Conservation (phyloP, 805 yeast species). For the Kazachstania africana region DNA sequence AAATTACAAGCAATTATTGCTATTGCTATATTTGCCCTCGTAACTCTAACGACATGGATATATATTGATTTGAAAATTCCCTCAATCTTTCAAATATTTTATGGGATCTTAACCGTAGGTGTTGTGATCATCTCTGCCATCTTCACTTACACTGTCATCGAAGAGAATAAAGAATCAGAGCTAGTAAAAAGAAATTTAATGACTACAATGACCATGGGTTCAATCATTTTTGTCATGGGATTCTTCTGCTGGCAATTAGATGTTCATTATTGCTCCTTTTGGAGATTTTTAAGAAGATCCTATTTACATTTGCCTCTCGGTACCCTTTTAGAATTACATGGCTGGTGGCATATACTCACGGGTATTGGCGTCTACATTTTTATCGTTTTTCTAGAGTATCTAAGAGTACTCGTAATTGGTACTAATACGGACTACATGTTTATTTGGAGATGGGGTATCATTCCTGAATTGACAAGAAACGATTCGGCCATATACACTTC, state of each 20-base stretch:
- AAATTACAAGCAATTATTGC: conserved; percentile 24
- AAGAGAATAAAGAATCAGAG: conserved; percentile 38
- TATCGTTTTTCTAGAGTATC: conserved; percentile 64
- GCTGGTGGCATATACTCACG: conserved; percentile 93
- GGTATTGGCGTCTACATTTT: conserved; percentile 83
- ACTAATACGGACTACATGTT: conserved; percentile 44
- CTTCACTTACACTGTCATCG: conserved; percentile 29
- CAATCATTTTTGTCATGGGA: conserved; percentile 56
- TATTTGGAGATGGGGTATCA: conserved; percentile 45
- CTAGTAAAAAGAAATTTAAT: conserved; percentile 38
- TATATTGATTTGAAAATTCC: conserved; percentile 73
- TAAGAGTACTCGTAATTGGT: conserved; percentile 55
- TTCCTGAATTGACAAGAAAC: conserved; percentile 38
- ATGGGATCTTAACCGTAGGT: conserved; percentile 64
- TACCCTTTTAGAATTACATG: conserved; percentile 78
- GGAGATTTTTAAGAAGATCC: conserved; percentile 46
- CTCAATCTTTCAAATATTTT: conserved; percentile 77
- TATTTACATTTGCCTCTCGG: conserved; percentile 75
- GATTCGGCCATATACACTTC: conserved; percentile 12
- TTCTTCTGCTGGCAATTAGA: conserved; percentile 84
- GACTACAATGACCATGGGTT: conserved; percentile 46
- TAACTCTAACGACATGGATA: conserved; percentile 51
- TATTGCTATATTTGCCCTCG: conserved; percentile 32
- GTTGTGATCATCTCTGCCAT: conserved; percentile 51
- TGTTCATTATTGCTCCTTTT: conserved; percentile 58